Percentiles rank a stretch among this genome's conserved stretches.
Evolutionary conservation across 306 rosid species (phyloP).

Genomic region (Fragaria vesca): DNA sequence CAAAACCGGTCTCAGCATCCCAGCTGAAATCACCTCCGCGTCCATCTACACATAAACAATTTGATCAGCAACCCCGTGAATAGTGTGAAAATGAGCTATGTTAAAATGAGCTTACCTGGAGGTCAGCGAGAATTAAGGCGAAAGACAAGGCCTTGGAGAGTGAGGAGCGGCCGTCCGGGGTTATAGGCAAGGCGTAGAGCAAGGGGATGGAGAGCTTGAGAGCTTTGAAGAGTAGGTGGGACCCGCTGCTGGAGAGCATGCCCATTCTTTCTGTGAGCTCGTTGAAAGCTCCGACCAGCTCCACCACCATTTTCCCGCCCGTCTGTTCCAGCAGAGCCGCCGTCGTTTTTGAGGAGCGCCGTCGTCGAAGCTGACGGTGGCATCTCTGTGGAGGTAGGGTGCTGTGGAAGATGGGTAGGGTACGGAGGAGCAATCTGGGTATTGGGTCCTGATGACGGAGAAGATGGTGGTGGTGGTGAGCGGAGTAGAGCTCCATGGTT

Average conservation of each 20-base stretch:
- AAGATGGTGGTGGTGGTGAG: neutral
- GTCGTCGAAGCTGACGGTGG: neutral
- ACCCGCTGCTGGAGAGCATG: constrained; percentile 51
- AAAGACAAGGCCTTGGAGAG: constrained; percentile 75
- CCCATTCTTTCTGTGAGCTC: constrained; percentile 70
- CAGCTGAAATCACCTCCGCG: constrained; percentile 88
- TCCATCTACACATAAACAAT: constrained; percentile 63
- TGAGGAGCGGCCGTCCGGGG: constrained; percentile 76
- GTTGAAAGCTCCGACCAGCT: constrained; percentile 88
- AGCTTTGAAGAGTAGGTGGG: constrained; percentile 66
- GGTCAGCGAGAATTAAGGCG: constrained; percentile 79
- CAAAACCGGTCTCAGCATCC: constrained; percentile 61
- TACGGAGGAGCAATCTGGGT: neutral
- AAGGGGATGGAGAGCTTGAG: constrained; percentile 78
- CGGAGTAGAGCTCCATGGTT: constrained; percentile 18
- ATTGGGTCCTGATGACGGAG: neutral
- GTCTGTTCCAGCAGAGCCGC: constrained; percentile 38
- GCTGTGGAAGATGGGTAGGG: neutral
- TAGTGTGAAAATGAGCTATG: too few relatives aligned
- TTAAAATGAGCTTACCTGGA: constrained; percentile 38
- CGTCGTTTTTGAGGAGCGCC: neutral
- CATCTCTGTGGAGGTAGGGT: neutral
- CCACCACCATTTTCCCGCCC: constrained; percentile 88
- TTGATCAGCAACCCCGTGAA: too few relatives aligned
- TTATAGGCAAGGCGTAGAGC: constrained; percentile 53